Evolutionary conservation across 1,284 basidiomycete genomes (phyloP), one percentile per base, ranked within the genome.

Genomic region (Takashimella tepidaria): DNA sequence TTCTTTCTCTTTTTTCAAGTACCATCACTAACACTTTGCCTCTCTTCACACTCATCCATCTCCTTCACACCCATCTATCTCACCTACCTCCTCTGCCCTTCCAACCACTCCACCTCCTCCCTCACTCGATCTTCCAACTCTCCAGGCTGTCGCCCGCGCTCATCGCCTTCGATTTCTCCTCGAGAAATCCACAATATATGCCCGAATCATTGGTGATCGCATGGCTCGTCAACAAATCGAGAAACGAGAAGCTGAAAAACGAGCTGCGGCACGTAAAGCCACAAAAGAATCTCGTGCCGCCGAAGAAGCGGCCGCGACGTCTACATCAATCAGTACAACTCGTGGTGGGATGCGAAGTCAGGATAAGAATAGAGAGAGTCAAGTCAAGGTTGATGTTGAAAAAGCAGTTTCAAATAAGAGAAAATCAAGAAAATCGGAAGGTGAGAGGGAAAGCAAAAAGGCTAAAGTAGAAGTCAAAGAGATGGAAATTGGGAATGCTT

Each of bases 181-280:
- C 12, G 69, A 76, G 50, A 74, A 76, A 54, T 77, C 76, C 1
- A 64, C 66, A 3, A 69, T 77, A 50, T 77, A 77, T 54, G 74
- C 76, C 49, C 72, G 72, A 52, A 71, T 76, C 50, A 72, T 77
- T 23, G 70, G 72, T 4, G 75, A 77, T 44, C 68, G 75, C 11
- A 77, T 77, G 76, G 74, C 69, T 43, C 54, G 71, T 5, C 76
- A 77, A 53, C 73, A 73, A 41, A 64, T 73, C 26, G 72, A 72
- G 24, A 72, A 72, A 52, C 57, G 52, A 1, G 66, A 71, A 49
- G 68, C 70, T 0, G 70, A 76, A 48, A 51, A 63, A 26, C 57
- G 70, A 25, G 68, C 69, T 2, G 73, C 67, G n/a, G 54, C 56
- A 5, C 56, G 68, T 8, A 69, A 71, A 52, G 67, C 64, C 12